phyloP scores from a whole-genome alignment of 495 filamentous ascomycete species.

The Xylaria venustula region DNA sequence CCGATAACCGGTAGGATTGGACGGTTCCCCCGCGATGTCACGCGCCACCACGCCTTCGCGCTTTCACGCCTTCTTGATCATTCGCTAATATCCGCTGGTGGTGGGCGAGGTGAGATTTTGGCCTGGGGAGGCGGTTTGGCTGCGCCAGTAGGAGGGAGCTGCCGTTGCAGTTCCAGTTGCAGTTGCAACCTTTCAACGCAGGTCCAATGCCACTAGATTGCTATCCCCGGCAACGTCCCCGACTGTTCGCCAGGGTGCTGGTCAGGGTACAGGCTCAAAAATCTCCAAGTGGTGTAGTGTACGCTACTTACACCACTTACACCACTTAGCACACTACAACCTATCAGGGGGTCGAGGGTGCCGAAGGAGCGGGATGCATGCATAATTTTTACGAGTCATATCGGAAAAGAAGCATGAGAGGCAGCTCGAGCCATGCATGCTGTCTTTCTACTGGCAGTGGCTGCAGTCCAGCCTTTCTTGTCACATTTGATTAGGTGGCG shows the following conservation, averaged over 20 bases:
- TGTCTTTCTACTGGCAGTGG: background rate
- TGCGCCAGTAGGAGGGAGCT: background rate
- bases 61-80: background rate
- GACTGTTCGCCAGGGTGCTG: background rate
- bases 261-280: background rate
- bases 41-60: slow-evolving; percentile 8
- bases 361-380: background rate
- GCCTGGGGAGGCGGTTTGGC: background rate
- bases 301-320: no score
- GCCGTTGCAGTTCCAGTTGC: background rate
- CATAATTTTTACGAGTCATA: background rate
- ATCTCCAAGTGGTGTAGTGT: no score
- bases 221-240: background rate
- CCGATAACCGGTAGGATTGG: slow-evolving; percentile 1
- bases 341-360: background rate
- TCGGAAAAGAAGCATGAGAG: background rate
- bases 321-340: background rate
- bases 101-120: background rate
- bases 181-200: slow-evolving; percentile 10
- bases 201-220: slow-evolving; percentile 8
- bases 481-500: slow-evolving; percentile 3
- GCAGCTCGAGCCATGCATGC: background rate
- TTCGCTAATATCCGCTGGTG: background rate
- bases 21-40: slow-evolving; percentile 5
- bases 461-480: background rate